A percentile compares a stretch with the other conserved stretches of the same genome.
Evolutionary conservation across 2,329 filamentous ascomycete species (phyloP).

Genomic region (Raffaelea albimanens): DNA sequence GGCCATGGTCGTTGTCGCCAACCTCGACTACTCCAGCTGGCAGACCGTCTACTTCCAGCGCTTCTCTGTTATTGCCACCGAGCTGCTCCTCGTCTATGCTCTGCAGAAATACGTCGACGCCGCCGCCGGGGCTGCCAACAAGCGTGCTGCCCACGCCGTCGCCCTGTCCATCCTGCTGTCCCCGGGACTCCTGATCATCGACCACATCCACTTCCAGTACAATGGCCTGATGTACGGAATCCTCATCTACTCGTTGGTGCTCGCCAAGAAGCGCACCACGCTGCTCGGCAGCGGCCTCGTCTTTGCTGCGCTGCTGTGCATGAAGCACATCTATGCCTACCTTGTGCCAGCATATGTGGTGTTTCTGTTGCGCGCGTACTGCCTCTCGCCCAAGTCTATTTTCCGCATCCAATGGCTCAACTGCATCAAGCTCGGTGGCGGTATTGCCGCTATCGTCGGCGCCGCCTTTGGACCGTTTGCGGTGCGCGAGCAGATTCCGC

Average conservation of each 20-base stretch:
- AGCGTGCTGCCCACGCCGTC: slow-evolving; percentile 70
- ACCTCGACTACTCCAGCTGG: slow-evolving; percentile 83
- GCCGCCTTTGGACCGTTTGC: slow-evolving; percentile 87
- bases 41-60: slow-evolving; percentile 91
- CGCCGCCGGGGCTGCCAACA: slow-evolving; percentile 47
- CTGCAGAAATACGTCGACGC: slow-evolving; percentile 72
- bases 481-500: slow-evolving; percentile 69
- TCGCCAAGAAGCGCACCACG: slow-evolving; percentile 67
- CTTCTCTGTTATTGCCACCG: slow-evolving; percentile 74
- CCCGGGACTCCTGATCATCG: slow-evolving; percentile 89
- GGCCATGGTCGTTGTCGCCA: slow-evolving; percentile 70
- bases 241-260: slow-evolving; percentile 74
- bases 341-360: slow-evolving; percentile 93
- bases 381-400: slow-evolving; percentile 66
- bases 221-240: slow-evolving; percentile 95
- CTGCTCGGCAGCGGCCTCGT: slow-evolving; percentile 69
- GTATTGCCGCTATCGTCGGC: slow-evolving; percentile 62
- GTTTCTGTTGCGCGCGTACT: slow-evolving; percentile 82
- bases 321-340: slow-evolving; percentile 98
- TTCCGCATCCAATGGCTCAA: slow-evolving; percentile 71
- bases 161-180: slow-evolving; percentile 86
- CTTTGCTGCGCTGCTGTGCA: slow-evolving; percentile 78
- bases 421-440: slow-evolving; percentile 69
- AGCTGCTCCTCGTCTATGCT: slow-evolving; percentile 75
- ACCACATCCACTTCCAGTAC: slow-evolving; percentile 98